A percentile compares a stretch with the other conserved stretches of the same genome.
Conservation (phyloP, 176 grass and related monocot genomes). For the Carex littledalei region DNA sequence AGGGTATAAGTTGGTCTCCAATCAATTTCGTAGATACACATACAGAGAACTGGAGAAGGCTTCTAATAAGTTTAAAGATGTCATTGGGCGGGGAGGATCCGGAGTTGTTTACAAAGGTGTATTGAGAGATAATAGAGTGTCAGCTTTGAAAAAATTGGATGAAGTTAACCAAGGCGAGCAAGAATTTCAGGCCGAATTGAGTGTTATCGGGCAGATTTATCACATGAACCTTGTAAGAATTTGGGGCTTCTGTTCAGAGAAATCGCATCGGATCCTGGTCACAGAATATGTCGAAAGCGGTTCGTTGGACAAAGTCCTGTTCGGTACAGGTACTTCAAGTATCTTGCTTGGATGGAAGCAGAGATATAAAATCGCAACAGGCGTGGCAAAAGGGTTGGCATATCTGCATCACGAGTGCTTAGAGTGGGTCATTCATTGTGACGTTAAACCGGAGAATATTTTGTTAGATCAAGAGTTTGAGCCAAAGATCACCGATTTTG, state of each 20-base stretch:
- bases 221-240: slow-evolving; percentile 29
- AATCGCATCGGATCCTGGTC: slow-evolving; percentile 17
- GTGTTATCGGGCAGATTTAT: slow-evolving; percentile 11
- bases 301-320: slow-evolving; percentile 29
- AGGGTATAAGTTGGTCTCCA: slow-evolving; percentile 28
- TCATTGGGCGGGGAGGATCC: slow-evolving; percentile 23
- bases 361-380: slow-evolving; percentile 25
- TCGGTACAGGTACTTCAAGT: background rate
- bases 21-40: slow-evolving; percentile 28
- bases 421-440: slow-evolving; percentile 37
- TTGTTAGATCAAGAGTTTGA: slow-evolving; percentile 28
- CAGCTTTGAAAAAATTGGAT: slow-evolving; percentile 28
- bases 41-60: slow-evolving; percentile 23
- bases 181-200: slow-evolving; percentile 26
- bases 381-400: slow-evolving; percentile 26
- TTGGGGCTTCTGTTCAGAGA: slow-evolving; percentile 17
- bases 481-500: slow-evolving; percentile 32
- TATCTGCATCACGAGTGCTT: slow-evolving; percentile 37
- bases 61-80: slow-evolving; percentile 19
- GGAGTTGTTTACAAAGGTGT: slow-evolving; percentile 23
- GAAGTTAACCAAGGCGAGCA: slow-evolving; percentile 26
- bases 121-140: slow-evolving; percentile 12
- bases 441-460: slow-evolving; percentile 36
- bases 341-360: slow-evolving; percentile 13
- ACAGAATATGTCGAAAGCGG: slow-evolving; percentile 27